These are phyloP conservation scores for Rhodotorula sp. DNA, from an alignment of 1,284 basidiomycete genomes.

Conservation along the genomic window DNA sequence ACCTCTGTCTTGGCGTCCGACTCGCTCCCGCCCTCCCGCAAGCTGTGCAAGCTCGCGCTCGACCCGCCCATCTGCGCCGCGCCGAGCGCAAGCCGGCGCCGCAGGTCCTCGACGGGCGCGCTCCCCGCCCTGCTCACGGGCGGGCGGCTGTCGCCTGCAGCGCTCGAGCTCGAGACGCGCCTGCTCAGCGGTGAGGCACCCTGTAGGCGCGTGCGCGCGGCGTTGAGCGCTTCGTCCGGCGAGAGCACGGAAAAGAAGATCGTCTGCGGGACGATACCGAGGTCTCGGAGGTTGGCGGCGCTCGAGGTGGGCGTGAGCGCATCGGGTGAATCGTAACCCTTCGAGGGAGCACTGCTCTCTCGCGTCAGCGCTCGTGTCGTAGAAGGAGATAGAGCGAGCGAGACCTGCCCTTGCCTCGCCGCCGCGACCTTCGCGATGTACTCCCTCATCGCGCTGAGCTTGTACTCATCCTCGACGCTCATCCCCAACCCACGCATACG, in stretches of 20 bases:
- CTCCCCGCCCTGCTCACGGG: neutral
- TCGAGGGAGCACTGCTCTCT: slow-evolving; percentile 15
- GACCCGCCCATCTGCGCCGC: neutral
- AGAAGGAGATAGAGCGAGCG: neutral
- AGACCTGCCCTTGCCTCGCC: slow-evolving; percentile 43
- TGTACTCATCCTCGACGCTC: slow-evolving; percentile 73
- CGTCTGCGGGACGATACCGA: slow-evolving; percentile 90
- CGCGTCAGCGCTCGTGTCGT: neutral
- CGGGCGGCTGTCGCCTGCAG: neutral
- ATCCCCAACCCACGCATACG: slow-evolving; percentile 75
- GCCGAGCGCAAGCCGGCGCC: neutral
- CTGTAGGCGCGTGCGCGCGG: slow-evolving; percentile 2
- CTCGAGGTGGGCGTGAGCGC: slow-evolving; percentile 65
- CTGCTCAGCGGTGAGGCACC: slow-evolving; percentile 9
- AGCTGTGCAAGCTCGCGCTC: neutral
- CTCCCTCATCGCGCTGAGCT: slow-evolving; percentile 79
- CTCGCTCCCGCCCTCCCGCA: neutral
- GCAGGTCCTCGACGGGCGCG: slow-evolving; percentile 2
- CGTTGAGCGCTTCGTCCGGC: slow-evolving; percentile 20
- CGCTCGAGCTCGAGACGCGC: slow-evolving; percentile 11
- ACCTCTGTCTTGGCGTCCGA: neutral
- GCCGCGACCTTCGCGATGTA: slow-evolving; percentile 62
- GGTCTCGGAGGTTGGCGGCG: slow-evolving; percentile 70
- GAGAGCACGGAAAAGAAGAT: slow-evolving; percentile 73
- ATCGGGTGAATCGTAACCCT: slow-evolving; percentile 16